Conservation (phyloP, 140 eudicot genomes). For the Senecio squalidus region DNA sequence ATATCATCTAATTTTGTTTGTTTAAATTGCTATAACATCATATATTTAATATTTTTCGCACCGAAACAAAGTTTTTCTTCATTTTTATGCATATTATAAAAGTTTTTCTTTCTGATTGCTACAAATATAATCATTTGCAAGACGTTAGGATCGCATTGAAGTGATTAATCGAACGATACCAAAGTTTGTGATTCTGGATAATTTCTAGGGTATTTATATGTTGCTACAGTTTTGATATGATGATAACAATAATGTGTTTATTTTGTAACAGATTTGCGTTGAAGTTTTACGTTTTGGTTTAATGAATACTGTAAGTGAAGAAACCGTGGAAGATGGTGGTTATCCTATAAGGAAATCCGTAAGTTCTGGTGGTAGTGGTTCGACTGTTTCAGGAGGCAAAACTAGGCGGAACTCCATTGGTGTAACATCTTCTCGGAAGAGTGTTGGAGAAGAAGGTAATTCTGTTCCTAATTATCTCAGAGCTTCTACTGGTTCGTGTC, state of each 20-base stretch:
- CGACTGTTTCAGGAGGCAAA: conserved; percentile 27
- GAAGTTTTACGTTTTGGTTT: not conserved
- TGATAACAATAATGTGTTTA: not conserved
- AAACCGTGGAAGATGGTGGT: conserved; percentile 23
- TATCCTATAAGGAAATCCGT: conserved; percentile 23
- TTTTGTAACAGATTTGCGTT: conserved; percentile 10
- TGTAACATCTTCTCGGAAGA: conserved; percentile 3
- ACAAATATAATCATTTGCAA: too few relatives aligned
- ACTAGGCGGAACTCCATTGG: conserved; percentile 27
- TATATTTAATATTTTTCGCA: too few relatives aligned
- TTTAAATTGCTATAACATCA: too few relatives aligned
- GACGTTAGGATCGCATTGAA: too few relatives aligned
- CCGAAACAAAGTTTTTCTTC: too few relatives aligned
- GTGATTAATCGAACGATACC: too few relatives aligned
- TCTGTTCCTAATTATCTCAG: conserved; percentile 69
- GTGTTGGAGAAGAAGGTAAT: conserved; percentile 27
- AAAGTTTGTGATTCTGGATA: too few relatives aligned
- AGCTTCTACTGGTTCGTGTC: conserved; percentile 98
- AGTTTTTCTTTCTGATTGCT: too few relatives aligned
- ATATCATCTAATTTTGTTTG: too few relatives aligned
- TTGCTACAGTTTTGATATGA: not conserved
- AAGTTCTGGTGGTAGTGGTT: conserved; percentile 28
- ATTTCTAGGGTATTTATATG: too few relatives aligned
- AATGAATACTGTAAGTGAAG: conserved; percentile 25
- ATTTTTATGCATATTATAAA: too few relatives aligned